Percentiles rank a stretch among this genome's conserved stretches.
Conservation (phyloP, 2,329 filamentous ascomycete genomes). For the Phialemoniopsis sp. region DNA sequence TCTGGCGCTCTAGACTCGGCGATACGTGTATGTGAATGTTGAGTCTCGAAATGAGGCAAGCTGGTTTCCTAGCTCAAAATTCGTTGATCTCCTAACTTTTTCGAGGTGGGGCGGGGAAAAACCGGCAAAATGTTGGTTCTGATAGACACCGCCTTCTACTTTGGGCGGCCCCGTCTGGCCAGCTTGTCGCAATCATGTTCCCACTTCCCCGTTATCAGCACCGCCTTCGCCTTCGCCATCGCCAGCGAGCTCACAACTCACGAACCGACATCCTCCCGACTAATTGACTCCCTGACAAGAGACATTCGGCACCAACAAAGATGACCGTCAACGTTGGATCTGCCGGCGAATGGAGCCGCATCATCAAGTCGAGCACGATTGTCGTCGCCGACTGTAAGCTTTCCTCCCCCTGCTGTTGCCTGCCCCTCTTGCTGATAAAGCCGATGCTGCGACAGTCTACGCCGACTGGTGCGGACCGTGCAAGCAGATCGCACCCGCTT, state of each 20-base stretch:
- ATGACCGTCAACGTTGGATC: constrained; percentile 60
- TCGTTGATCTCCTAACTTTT: no score
- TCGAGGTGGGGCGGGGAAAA: not conserved
- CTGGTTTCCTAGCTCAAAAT: not conserved
- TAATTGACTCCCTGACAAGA: no score
- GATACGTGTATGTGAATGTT: no score
- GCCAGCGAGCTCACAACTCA: not conserved
- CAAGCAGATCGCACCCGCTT: constrained; percentile 86
- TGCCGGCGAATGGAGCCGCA: constrained; percentile 63
- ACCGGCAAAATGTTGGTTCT: constrained; percentile 15
- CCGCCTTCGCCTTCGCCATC: constrained; percentile 4
- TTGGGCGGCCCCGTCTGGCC: not conserved
- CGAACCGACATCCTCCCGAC: no score
- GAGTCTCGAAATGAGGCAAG: no score
- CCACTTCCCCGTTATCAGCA: constrained; percentile 15
- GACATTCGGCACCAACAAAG: constrained; percentile 7
- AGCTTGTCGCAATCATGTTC: no score
- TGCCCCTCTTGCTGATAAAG: constrained; percentile 12
- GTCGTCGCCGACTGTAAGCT: constrained; percentile 86
- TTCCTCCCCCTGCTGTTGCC: constrained; percentile 2
- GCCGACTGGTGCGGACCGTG: constrained; percentile 95
- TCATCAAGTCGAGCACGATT: constrained; percentile 69
- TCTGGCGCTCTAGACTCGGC: no score
- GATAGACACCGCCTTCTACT: constrained; percentile 15
- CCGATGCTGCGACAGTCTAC: constrained; percentile 59